Evolutionary conservation across 1,284 basidiomycete genomes (phyloP).

Genomic region (Volvariella volvacea): DNA sequence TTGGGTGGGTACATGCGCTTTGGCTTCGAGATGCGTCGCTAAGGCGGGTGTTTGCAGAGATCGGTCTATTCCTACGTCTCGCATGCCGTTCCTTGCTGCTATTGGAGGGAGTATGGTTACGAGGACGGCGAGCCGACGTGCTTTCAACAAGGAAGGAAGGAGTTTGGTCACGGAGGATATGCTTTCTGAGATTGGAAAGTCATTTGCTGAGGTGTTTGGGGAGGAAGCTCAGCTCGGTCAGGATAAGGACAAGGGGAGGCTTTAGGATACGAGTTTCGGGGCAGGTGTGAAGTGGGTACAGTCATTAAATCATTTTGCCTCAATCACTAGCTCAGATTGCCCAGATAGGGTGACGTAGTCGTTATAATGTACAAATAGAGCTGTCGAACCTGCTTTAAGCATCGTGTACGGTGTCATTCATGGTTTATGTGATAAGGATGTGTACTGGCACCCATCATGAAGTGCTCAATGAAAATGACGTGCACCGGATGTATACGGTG

Average conservation of each 20-base stretch:
- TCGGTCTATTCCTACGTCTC: slow-evolving; percentile 43
- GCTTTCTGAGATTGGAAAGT: slow-evolving; percentile 66
- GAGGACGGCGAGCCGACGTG: slow-evolving; percentile 70
- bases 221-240: slow-evolving; percentile 35
- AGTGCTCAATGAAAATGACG: too few species aligned
- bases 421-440: too few species aligned
- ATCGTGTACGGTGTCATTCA: too few species aligned
- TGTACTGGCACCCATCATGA: too few species aligned
- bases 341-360: too few species aligned
- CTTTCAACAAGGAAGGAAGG: slow-evolving; percentile 72
- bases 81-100: slow-evolving; percentile 80
- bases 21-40: not conserved
- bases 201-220: slow-evolving; percentile 73
- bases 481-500: too few species aligned
- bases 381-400: too few species aligned
- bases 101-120: slow-evolving; percentile 88
- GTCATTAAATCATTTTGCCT: too few species aligned
- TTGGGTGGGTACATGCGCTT: slow-evolving; percentile 41
- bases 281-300: too few species aligned
- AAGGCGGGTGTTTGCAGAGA: slow-evolving; percentile 29
- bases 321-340: too few species aligned
- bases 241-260: slow-evolving; percentile 14
- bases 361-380: too few species aligned
- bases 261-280: too few species aligned
- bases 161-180: slow-evolving; percentile 90